phyloP scores from a whole-genome alignment of 768 basidiomycete species.

The Leccinum disarticulatum region DNA sequence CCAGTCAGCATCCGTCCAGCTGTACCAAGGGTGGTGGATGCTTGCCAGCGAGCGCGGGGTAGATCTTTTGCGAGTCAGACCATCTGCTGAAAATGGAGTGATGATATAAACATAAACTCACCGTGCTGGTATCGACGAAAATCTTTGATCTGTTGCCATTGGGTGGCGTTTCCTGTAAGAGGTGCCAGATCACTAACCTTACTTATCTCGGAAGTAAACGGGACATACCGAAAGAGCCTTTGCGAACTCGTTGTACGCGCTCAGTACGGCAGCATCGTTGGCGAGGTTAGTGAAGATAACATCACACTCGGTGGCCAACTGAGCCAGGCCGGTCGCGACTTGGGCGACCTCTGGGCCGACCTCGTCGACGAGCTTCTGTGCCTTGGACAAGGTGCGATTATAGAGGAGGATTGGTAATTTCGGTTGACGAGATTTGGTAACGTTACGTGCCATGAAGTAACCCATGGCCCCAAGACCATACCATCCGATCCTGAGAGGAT shows the following conservation, averaged over 20 bases:
- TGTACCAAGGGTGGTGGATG: not conserved
- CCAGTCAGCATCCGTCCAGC: not conserved
- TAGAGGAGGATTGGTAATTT: conserved; percentile 56
- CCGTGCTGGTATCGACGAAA: conserved; percentile 85
- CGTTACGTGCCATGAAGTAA: conserved; percentile 73
- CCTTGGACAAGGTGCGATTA: conserved; percentile 69
- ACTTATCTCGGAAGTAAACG: not conserved
- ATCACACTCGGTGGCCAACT: conserved; percentile 68
- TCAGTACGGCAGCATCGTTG: conserved; percentile 67
- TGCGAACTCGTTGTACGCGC: conserved; percentile 60
- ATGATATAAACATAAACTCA: conserved; percentile 34
- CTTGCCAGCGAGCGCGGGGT: conserved; percentile 51
- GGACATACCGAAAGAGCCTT: conserved; percentile 53
- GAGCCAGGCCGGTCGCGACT: conserved; percentile 55
- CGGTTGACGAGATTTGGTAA: conserved; percentile 52
- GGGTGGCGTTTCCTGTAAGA: conserved; percentile 40
- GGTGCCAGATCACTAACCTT: not conserved
- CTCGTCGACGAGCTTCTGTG: conserved; percentile 55
- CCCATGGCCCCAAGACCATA: conserved; percentile 67
- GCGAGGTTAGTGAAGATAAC: conserved; percentile 74
- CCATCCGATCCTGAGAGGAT: conserved; percentile 43
- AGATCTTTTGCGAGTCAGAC: conserved; percentile 42
- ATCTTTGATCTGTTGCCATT: conserved; percentile 52
- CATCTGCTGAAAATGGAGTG: not conserved
- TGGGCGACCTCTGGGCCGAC: conserved; percentile 52